Evolutionary conservation across 345 rosid species (phyloP), one percentile per base, ranked within the genome.

Genomic region (Citrus glauca): DNA sequence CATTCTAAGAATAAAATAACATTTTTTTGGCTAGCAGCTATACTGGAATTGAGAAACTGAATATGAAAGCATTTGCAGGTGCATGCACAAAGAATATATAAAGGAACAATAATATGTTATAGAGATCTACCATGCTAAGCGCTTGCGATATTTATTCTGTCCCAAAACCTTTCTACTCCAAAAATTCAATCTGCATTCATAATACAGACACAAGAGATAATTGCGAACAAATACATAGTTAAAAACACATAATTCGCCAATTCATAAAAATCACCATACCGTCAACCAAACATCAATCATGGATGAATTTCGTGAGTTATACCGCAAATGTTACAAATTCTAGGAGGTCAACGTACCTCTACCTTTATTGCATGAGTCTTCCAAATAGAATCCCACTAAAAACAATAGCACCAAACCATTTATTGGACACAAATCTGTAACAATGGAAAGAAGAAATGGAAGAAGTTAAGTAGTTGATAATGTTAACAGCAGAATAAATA

Each of bases 401-500:
- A 69, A 93, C 74, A 60, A 92, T 80, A 25, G 91, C 98, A 76
- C 98, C 98, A 83, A 95, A 91, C 98, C 97, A 91, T 86, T 94
- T 91, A 86, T 94, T 93, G 55, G 97, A 93, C 75, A 90, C 90
- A 87, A 94, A 94, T 79, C 98, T 94, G 90, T 27, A 71, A 32
- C 37, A 69, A 84, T 68, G 65, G 78, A 74, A 57, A 32, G 37
- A 16, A 22, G 19, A 72, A 72, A 40, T 61, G 7, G 60, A 37
- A 80, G 25, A 10, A 61, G 6, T 60, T 16, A n/a, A 59, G 11
- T 3, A 35, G 33, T 33, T 10, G 5, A 80, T 62, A 1, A 33
- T 20, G 17, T 32, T 37, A 20, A 28, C 7, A 61, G 42, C 64
- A 32, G 62, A 42, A 38, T 27, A 61, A 20, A 62, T 19, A 35